Conservation (phyloP, 495 filamentous ascomycete genomes). For the Friedmanniomyces simplex region DNA sequence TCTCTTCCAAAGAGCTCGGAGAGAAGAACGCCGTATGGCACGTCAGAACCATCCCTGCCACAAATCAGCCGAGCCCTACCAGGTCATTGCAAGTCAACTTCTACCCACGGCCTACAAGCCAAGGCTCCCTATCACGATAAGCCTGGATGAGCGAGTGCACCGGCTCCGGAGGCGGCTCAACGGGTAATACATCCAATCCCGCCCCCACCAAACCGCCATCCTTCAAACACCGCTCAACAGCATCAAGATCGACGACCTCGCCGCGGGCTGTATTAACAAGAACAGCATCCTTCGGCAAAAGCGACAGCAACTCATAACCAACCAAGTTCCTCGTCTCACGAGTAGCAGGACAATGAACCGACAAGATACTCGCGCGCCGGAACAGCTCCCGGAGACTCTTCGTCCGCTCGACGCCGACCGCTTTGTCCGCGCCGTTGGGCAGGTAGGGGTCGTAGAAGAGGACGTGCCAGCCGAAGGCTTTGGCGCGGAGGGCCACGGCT, state of each 20-base stretch:
- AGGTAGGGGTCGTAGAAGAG: slow-evolving; percentile 22
- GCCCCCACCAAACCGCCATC: slow-evolving; percentile 14
- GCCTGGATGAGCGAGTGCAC: slow-evolving; percentile 16
- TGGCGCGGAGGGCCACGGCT: slow-evolving; percentile 16
- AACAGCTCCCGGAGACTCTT: slow-evolving; percentile 19
- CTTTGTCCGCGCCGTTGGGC: slow-evolving; percentile 17
- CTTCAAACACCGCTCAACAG: slow-evolving; percentile 16
- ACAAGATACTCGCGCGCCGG: slow-evolving; percentile 13
- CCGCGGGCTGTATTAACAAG: slow-evolving; percentile 19
- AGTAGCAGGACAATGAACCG: slow-evolving; percentile 12
- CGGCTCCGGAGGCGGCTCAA: slow-evolving; percentile 13
- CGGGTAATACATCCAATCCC: slow-evolving; percentile 20
- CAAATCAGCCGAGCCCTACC: not conserved
- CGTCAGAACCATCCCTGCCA: slow-evolving; percentile 13
- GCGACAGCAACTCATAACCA: slow-evolving; percentile 16
- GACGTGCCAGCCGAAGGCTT: slow-evolving; percentile 17
- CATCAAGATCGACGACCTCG: slow-evolving; percentile 18
- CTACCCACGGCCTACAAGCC: slow-evolving; percentile 12
- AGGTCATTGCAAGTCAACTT: not conserved
- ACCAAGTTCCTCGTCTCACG: slow-evolving; percentile 10
- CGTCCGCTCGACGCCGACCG: slow-evolving; percentile 10
- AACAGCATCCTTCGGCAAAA: slow-evolving; percentile 12
- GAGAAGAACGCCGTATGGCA: slow-evolving; percentile 20
- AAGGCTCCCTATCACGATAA: slow-evolving; percentile 14
- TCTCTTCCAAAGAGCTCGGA: slow-evolving; percentile 14